Evolutionary conservation across 495 filamentous ascomycete genomes (phyloP), one percentile per base, ranked within the genome.

Genomic region (Stereocaulon alpinum): DNA sequence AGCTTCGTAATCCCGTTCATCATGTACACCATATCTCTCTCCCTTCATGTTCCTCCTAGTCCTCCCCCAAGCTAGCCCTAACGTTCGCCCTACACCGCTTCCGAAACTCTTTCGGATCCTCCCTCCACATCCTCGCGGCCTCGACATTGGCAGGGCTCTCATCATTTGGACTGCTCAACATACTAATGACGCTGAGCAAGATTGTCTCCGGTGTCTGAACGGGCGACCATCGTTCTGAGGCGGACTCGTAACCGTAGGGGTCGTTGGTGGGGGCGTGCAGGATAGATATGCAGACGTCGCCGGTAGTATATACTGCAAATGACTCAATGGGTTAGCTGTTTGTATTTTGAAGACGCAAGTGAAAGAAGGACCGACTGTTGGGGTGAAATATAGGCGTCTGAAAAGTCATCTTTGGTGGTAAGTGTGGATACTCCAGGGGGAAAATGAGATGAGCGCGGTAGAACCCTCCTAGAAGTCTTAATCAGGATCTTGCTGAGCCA

Each of bases 171-270:
- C 86, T 87, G 52, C 86, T 85, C 47, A 98, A 86, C 81, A 98
- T 86, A 63, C 87, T 92, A 67, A 98, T 94, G 15, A 96, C 89
- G 57, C 86, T 91, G 10, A 98, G 69, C 15, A 98, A 75, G 56
- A 98, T 97, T 4, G 89, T 92, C 74, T 97, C 94, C 48, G 95
- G 94, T 2, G 88, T 92, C 71, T 97, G 93, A 1, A 97, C 93
- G n/a, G 93, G 93, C 24, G 82, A 88, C 93, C 93, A 98, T 49
- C 93, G 82, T 77, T 98, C 93, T 34, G 83, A 77, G n/a, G 89
- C 90, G 14, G 80, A 79, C 70, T 97, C 94, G 71, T 98, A 98
- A 27, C 93, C 92, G 72, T 88, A 96, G 66, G 90, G 87, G 69
- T 98, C 93, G 67, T 96, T 91, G 74, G 91, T 91, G 1, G 94